These are phyloP conservation scores for Phytophthora tentaculata DNA, from an alignment of 352 stramenopile genomes.

Conservation along the genomic window DNA sequence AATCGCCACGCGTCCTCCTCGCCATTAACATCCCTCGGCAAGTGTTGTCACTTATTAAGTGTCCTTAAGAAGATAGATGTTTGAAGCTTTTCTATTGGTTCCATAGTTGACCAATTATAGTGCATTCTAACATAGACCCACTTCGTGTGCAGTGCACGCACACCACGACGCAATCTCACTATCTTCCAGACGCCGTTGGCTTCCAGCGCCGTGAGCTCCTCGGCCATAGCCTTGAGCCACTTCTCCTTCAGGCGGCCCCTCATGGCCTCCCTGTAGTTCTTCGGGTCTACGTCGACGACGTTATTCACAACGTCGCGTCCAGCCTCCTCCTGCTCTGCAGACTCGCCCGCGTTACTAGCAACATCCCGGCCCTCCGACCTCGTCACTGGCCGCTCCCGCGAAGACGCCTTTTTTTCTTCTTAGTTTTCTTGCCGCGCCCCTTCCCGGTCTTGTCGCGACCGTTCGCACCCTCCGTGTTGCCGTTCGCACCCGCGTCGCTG, in stretches of 20 bases:
- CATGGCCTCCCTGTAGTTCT: constrained; percentile 3
- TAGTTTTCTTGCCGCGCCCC: background rate
- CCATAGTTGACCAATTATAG: no score
- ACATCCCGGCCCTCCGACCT: background rate
- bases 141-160: no score
- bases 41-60: no score
- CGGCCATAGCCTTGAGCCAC: background rate
- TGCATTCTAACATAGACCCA: no score
- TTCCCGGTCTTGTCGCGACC: background rate
- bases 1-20: no score
- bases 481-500: no score
- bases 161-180: background rate
- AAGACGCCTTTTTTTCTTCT: background rate
- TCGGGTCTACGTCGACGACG: background rate
- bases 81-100: no score
- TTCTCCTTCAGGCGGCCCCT: background rate
- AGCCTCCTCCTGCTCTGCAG: background rate
- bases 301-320: background rate
- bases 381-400: background rate
- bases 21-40: no score
- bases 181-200: background rate
- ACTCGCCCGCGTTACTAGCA: background rate
- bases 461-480: background rate
- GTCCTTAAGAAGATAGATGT: no score
- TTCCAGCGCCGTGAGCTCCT: constrained; percentile 1